Percentiles rank a stretch among this genome's conserved stretches.
Conservation (phyloP, 1,284 basidiomycete genomes). For the Heterobasidion irregulare region DNA sequence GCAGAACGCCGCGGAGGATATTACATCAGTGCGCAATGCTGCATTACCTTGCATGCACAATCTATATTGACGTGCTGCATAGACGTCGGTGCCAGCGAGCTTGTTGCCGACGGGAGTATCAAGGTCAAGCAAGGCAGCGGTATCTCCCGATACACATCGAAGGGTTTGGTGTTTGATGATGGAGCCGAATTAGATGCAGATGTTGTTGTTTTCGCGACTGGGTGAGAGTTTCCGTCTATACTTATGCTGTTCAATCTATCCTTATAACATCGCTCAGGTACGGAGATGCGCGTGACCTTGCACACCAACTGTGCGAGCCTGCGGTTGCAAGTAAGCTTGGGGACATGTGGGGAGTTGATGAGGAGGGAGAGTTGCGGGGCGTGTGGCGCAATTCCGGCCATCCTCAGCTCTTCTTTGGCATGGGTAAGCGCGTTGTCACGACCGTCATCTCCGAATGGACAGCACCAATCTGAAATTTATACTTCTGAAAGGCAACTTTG, state of each 20-base stretch:
- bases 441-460: neutral
- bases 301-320: slow-evolving; percentile 39
- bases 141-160: slow-evolving; percentile 45
- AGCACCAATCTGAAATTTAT: neutral
- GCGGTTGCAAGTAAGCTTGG: slow-evolving; percentile 36
- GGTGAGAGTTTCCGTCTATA: slow-evolving; percentile 24
- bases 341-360: slow-evolving; percentile 48
- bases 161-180: slow-evolving; percentile 54
- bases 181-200: slow-evolving; percentile 59
- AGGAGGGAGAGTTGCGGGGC: slow-evolving; percentile 48
- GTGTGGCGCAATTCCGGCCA: slow-evolving; percentile 42
- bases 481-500: slow-evolving; percentile 35
- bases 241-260: neutral
- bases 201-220: slow-evolving; percentile 62
- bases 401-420: slow-evolving; percentile 48
- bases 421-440: slow-evolving; percentile 26
- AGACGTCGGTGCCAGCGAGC: slow-evolving; percentile 58
- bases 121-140: slow-evolving; percentile 61
- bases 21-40: slow-evolving; percentile 27
- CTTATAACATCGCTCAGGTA: slow-evolving; percentile 20
- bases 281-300: slow-evolving; percentile 27
- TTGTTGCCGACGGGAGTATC: slow-evolving; percentile 65
- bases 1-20: slow-evolving; percentile 30
- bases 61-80: neutral
- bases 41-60: neutral